A percentile compares a stretch with the other conserved stretches of the same genome.
Conservation (phyloP, 345 rosid species). For the Gossypium anomalum region DNA sequence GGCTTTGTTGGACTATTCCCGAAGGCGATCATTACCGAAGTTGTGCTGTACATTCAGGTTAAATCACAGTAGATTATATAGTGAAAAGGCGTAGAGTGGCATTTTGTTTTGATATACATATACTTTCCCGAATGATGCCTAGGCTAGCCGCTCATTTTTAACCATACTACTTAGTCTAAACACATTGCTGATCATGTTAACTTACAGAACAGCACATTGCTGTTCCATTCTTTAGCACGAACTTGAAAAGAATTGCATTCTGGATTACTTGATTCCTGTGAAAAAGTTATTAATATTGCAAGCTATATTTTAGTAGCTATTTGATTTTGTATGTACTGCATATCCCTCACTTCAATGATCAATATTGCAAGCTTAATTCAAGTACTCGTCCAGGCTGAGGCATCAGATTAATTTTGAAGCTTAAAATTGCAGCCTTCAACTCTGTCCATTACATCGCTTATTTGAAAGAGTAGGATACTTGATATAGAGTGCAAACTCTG, state of each 20-base stretch:
- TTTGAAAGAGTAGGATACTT: too few relatives aligned
- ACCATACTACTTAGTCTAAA: background rate
- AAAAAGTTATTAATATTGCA: background rate
- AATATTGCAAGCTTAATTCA: background rate
- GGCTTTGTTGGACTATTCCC: conserved; percentile 37
- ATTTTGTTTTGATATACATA: background rate
- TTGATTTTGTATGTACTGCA: background rate
- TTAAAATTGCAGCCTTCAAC: too few relatives aligned
- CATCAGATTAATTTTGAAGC: too few relatives aligned
- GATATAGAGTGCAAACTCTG: too few relatives aligned
- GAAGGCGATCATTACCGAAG: conserved; percentile 39
- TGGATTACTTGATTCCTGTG: background rate
- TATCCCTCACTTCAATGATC: background rate
- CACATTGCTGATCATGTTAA: background rate
- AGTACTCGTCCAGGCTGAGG: too few relatives aligned
- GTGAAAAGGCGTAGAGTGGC: conserved; percentile 21
- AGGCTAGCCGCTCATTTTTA: background rate
- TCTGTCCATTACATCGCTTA: too few relatives aligned
- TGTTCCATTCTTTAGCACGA: background rate
- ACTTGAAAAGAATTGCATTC: background rate
- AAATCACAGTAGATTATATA: conserved; percentile 18
- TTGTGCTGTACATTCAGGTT: conserved; percentile 34
- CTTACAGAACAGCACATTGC: background rate
- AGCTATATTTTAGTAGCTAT: background rate
- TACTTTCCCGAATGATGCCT: background rate